These are phyloP conservation scores for Sugiyamaella novakii DNA, from an alignment of 1,139 yeast species.

Conservation along the genomic window DNA sequence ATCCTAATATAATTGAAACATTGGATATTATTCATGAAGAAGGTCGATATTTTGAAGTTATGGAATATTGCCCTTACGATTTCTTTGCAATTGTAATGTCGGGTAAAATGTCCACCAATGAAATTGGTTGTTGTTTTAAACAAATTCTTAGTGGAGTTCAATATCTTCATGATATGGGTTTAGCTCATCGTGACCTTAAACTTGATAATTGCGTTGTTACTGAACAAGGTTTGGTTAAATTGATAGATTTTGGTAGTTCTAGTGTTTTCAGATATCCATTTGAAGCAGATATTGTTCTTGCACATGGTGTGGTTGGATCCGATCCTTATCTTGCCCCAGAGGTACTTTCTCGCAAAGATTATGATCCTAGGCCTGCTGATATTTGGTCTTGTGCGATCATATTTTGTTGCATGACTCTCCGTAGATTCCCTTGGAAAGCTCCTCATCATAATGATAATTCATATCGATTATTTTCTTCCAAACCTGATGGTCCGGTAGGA, in stretches of 20 bases:
- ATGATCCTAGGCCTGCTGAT: constrained; percentile 93
- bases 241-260: constrained; percentile 96
- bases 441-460: constrained; percentile 88
- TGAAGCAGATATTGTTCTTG: constrained; percentile 72
- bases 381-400: constrained; percentile 95
- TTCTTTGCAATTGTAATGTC: constrained; percentile 98
- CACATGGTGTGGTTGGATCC: constrained; percentile 95
- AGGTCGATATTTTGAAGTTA: constrained; percentile 85
- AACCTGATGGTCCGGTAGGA: constrained; percentile 28
- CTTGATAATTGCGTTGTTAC: constrained; percentile 93
- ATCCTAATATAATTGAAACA: constrained; percentile 91
- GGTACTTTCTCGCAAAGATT: constrained; percentile 68
- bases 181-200: constrained; percentile 94
- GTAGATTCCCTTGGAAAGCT: constrained; percentile 96
- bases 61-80: constrained; percentile 98
- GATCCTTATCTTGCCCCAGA: constrained; percentile 99
- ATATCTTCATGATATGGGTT: constrained; percentile 81
- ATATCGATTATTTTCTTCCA: constrained; percentile 65
- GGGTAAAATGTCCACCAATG: constrained; percentile 82
- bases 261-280: constrained; percentile 92
- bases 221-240: constrained; percentile 79
- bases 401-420: constrained; percentile 92
- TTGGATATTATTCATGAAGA: constrained; percentile 88
- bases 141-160: constrained; percentile 83
- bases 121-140: constrained; percentile 85